These are phyloP conservation scores for Oryza rufipogon DNA, from an alignment of 176 grass and related monocot species.

Conservation along the genomic window DNA sequence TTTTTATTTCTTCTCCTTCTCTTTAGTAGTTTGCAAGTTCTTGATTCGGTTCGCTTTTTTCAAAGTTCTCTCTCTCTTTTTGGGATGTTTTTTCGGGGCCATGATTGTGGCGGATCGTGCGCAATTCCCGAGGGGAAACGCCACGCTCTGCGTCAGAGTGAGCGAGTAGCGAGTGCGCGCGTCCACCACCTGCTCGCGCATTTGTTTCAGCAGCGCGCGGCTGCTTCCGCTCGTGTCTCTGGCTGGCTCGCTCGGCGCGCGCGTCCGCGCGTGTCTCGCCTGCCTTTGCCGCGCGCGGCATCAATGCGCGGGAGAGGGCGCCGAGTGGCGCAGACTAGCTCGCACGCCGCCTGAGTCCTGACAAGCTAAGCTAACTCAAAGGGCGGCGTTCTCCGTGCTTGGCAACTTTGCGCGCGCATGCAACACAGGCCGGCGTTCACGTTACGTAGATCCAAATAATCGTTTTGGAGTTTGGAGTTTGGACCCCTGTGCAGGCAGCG, in stretches of 20 bases:
- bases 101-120: constrained; percentile 43
- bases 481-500: constrained; percentile 14
- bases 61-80: constrained; percentile 35
- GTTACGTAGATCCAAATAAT: constrained; percentile 39
- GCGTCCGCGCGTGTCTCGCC: background rate
- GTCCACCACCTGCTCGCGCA: constrained; percentile 36
- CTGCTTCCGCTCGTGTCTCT: background rate
- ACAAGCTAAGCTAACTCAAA: background rate
- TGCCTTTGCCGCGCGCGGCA: constrained; percentile 27
- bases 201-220: constrained; percentile 40
- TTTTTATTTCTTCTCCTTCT: too few species aligned
- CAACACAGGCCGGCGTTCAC: background rate
- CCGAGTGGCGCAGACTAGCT: constrained; percentile 35
- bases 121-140: constrained; percentile 65
- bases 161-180: background rate
- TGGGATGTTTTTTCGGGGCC: constrained; percentile 1
- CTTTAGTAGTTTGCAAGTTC: too few species aligned
- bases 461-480: background rate
- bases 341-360: constrained; percentile 39
- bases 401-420: background rate
- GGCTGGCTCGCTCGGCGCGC: too few species aligned
- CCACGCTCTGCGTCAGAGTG: constrained; percentile 17
- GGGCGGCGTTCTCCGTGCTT: constrained; percentile 17
- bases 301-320: constrained; percentile 21
- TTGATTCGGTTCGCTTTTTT: constrained; percentile 34